phyloP scores from a whole-genome alignment of 306 rosid species.

The Dicorynia guianensis region DNA sequence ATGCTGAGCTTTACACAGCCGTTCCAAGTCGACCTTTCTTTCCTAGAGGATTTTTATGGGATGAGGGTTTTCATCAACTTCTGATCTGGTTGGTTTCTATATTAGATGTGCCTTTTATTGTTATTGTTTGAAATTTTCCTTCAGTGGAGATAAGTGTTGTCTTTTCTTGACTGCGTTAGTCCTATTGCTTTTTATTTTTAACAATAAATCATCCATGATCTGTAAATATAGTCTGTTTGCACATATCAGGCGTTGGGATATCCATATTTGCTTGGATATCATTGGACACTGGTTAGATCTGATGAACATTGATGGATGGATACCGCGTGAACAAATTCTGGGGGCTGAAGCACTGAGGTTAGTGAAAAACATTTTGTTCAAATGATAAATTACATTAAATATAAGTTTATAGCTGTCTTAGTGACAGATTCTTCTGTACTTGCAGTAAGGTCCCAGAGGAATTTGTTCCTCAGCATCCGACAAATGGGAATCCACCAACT shows the following conservation, averaged over 20 bases:
- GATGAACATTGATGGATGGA: conserved; percentile 97
- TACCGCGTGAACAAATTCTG: conserved; percentile 99
- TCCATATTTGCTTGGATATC: conserved; percentile 79
- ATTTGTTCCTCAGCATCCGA: conserved; percentile 86
- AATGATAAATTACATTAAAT: conserved; percentile 26
- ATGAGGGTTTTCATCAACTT: conserved; percentile 98
- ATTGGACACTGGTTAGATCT: conserved; percentile 97
- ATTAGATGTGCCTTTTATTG: conserved; percentile 18
- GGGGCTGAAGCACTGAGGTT: conserved; percentile 96
- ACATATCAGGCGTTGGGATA: conserved; percentile 92
- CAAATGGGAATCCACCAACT: conserved; percentile 97
- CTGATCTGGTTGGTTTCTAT: conserved; percentile 73
- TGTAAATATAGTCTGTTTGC: conserved; percentile 27
- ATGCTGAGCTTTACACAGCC: conserved; percentile 94
- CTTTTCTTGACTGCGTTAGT: conserved; percentile 18
- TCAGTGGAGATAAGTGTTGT: conserved; percentile 26
- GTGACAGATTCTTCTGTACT: conserved; percentile 46
- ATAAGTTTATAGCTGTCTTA: conserved; percentile 28
- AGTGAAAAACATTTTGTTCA: conserved; percentile 40
- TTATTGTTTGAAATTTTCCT: conserved; percentile 28
- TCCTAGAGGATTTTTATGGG: conserved; percentile 99
- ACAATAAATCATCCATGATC: conserved; percentile 21
- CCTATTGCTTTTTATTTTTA: not conserved
- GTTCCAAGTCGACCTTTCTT: conserved; percentile 95
- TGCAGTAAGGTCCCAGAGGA: conserved; percentile 92